These are phyloP conservation scores for Pichia sp. DNA, from an alignment of 1,139 yeast genomes.

Conservation along the genomic window DNA sequence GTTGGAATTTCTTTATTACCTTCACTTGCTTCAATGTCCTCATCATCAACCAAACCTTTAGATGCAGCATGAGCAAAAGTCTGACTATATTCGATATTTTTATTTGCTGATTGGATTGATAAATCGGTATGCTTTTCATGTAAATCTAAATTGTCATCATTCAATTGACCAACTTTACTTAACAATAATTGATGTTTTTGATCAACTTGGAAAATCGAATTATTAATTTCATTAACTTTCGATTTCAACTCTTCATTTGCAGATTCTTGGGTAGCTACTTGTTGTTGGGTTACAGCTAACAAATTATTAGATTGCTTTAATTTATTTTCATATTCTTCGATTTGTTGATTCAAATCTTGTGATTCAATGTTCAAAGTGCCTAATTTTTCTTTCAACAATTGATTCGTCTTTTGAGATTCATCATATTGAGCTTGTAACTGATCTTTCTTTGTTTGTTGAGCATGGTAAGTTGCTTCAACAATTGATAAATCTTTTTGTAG, in stretches of 20 bases:
- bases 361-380: constrained; percentile 63
- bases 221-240: constrained; percentile 43
- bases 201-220: constrained; percentile 35
- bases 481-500: constrained; percentile 71
- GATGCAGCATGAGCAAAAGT: constrained; percentile 27
- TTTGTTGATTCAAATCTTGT: constrained; percentile 49
- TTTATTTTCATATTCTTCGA: constrained; percentile 46
- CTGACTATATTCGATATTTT: constrained; percentile 24
- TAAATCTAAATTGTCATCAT: constrained; percentile 33
- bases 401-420: constrained; percentile 60
- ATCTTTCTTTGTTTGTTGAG: constrained; percentile 62
- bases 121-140: constrained; percentile 29
- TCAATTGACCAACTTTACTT: constrained; percentile 30
- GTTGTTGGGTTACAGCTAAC: constrained; percentile 61
- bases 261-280: constrained; percentile 53
- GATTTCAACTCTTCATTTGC: constrained; percentile 36
- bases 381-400: constrained; percentile 59
- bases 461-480: constrained; percentile 75
- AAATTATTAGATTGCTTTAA: constrained; percentile 57
- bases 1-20: constrained; percentile 26
- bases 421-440: constrained; percentile 55
- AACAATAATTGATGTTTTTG: constrained; percentile 30
- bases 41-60: constrained; percentile 24
- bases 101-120: constrained; percentile 30
- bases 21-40: constrained; percentile 10